Conservation (phyloP, 225 moss, liverwort and hornwort genomes). For the Sphagnum contortum region DNA sequence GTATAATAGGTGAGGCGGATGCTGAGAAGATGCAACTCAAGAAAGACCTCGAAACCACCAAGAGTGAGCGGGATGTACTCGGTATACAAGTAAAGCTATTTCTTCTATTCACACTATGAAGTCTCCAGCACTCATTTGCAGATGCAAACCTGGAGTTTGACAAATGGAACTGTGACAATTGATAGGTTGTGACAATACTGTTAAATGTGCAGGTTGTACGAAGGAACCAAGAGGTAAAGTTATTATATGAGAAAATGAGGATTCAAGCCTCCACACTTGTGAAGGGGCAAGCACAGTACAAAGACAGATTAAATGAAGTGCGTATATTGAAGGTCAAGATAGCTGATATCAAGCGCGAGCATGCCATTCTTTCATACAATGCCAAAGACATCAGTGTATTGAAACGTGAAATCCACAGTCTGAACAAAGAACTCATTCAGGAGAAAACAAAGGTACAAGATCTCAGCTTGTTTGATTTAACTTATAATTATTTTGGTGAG, state of each 20-base stretch:
- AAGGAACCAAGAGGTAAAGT: conserved; percentile 32
- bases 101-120: neutral
- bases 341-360: conserved; percentile 40
- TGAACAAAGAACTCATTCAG: conserved; percentile 31
- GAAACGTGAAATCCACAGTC: conserved; percentile 38
- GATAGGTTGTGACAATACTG: too few species aligned
- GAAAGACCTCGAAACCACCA: conserved; percentile 35
- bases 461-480: neutral
- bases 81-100: conserved; percentile 36
- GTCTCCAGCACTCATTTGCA: too few species aligned
- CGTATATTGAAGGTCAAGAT: conserved; percentile 51
- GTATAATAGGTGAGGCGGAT: conserved; percentile 35
- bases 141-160: too few species aligned
- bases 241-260: conserved; percentile 54
- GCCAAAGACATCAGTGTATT: conserved; percentile 27
- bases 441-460: conserved; percentile 48
- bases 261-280: conserved; percentile 53
- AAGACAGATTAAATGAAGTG: conserved; percentile 48
- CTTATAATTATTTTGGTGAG: too few species aligned
- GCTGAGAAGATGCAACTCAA: conserved; percentile 22
- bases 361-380: conserved; percentile 29
- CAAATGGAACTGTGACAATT: too few species aligned
- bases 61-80: conserved; percentile 45
- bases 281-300: conserved; percentile 48
- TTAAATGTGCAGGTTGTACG: conserved; percentile 29